These are phyloP conservation scores for Neurospora cerealis DNA, from an alignment of 495 filamentous ascomycete species.

Conservation along the genomic window DNA sequence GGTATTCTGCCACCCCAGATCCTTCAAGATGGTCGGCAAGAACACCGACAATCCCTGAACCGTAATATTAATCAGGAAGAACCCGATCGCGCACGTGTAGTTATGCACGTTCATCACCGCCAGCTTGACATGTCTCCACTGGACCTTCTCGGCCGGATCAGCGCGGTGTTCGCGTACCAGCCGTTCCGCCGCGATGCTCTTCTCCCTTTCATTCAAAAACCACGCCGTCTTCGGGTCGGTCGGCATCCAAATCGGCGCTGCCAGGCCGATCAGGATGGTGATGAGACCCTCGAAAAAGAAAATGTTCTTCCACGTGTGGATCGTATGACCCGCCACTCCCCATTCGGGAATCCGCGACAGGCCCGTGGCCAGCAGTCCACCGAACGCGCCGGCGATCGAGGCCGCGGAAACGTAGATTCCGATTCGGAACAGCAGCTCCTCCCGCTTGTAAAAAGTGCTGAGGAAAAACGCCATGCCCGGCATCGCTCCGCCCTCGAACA, in stretches of 20 bases:
- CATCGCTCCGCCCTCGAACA: constrained; percentile 48
- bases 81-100: constrained; percentile 37
- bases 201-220: constrained; percentile 43
- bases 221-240: constrained; percentile 40
- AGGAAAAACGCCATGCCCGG: constrained; percentile 46
- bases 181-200: constrained; percentile 31
- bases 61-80: constrained; percentile 44
- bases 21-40: constrained; percentile 39
- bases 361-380: constrained; percentile 24
- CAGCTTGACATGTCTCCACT: constrained; percentile 24
- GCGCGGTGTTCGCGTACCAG: constrained; percentile 30
- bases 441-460: constrained; percentile 47
- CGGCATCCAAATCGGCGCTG: constrained; percentile 44
- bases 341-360: constrained; percentile 40
- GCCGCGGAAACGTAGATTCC: constrained; percentile 49
- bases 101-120: constrained; percentile 36
- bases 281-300: constrained; percentile 56
- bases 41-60: constrained; percentile 42
- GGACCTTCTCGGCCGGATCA: constrained; percentile 25
- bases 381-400: constrained; percentile 46
- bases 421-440: constrained; percentile 45
- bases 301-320: constrained; percentile 55
- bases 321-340: constrained; percentile 34
- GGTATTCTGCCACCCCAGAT: constrained; percentile 36
- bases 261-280: constrained; percentile 40